A percentile compares a stretch with the other conserved stretches of the same genome.
phyloP scores from a whole-genome alignment of 2,329 filamentous ascomycete genomes.

The Blumeria hordei region DNA sequence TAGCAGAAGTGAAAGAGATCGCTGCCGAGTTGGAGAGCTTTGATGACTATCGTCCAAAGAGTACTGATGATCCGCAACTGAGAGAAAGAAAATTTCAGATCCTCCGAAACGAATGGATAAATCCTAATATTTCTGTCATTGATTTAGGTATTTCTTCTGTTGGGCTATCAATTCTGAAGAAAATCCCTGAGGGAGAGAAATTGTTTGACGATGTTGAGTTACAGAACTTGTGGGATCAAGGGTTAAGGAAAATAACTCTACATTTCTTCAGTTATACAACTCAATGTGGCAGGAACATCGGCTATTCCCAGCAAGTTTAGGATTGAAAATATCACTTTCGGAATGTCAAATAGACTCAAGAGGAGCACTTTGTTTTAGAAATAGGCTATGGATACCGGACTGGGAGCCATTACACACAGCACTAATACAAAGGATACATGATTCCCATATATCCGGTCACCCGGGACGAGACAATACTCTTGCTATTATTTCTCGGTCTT shows the following conservation, averaged over 20 bases:
- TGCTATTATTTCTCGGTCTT: background rate
- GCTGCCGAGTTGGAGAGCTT: background rate
- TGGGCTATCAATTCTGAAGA: too few relatives aligned
- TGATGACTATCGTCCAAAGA: background rate
- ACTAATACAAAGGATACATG: background rate
- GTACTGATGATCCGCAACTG: background rate
- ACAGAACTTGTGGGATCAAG: background rate
- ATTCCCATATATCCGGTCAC: background rate
- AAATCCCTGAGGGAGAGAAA: background rate
- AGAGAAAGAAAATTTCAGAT: background rate
- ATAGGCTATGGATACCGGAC: background rate
- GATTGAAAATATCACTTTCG: background rate
- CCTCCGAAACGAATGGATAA: background rate
- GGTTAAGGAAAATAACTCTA: background rate
- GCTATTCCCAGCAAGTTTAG: background rate
- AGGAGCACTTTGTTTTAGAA: background rate
- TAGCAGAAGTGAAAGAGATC: background rate
- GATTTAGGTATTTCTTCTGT: background rate
- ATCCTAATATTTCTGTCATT: background rate
- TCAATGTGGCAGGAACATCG: background rate
- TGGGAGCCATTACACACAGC: background rate
- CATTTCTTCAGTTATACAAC: background rate
- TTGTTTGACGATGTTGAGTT: background rate
- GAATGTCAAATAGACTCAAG: background rate
- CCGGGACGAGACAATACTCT: background rate